Evolutionary conservation across 140 eudicot species (phyloP), one percentile per base, ranked within the genome.

Genomic region (Flaveria floridana): DNA sequence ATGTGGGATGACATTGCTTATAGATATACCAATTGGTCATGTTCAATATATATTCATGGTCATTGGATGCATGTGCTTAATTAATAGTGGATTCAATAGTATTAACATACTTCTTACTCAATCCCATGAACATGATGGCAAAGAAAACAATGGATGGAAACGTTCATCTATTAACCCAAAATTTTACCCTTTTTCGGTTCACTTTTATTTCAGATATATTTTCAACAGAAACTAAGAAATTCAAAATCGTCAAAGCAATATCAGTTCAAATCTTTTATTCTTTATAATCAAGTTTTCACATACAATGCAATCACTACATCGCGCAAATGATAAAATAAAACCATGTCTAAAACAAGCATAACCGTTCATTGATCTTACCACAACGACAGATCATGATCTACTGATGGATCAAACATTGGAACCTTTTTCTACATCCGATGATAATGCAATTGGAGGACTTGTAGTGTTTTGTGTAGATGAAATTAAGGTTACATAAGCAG

Each of bases 401-500:
- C 3, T 10, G 50, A 44, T 8, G 12, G 50, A 44, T 44, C 13
- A 44, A 44, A 19, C 67, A 12, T 10, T 59, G 25, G 71, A 57
- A 77, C 51, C 59, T 59, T 61, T 77, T 69, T 77, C 81, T 3
- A 61, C 41, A 59, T 77, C 81, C 58, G 39, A 3, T 4, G 76
- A 59, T 26, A 28, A n/a, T 57, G 37, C 76, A 69, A 58, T 26
- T 0, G 67, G 50, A 61, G 81, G 64, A 58, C 18, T 77, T 77
- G 58, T 42, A 37, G 68, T 28, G 50, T 66, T 59, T 47, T 56
- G 48, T 68, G 70, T 28, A 6, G 76, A 25, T 30, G 67, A 61
- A 55, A 25, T 14, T 34, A 56, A 47, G 39, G 42, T 76, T 16
- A 68, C 23, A 74, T 74, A 80, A 47, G 72, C 79, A 25, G 58